Evolutionary conservation across 2,329 filamentous ascomycete genomes (phyloP), one percentile per base, ranked within the genome.

Genomic region (Cladosporium colombiae): DNA sequence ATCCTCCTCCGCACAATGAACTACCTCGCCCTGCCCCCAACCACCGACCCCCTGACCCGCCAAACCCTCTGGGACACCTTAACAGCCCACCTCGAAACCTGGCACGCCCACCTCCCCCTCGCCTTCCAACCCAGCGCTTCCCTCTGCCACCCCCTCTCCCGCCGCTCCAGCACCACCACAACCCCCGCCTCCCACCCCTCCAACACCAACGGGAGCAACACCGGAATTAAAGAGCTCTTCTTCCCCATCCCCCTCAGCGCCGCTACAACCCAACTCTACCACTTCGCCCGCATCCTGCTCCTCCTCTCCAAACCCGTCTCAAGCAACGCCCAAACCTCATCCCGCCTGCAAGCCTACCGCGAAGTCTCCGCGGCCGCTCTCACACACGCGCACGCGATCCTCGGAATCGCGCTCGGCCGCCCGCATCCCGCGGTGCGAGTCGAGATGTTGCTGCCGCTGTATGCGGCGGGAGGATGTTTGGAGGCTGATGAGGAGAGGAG

Each of bases 1-100:
- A 82, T 90, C 16, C 81, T 88, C 63, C 84, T 87, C 0, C 88
- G 88, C 68, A 83, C 89, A 2, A 84, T 88, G 65, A 90, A 90
- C 73, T 88, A 85, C 70, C 82, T 88, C 64, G 86, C 83, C 79
- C 80, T 5, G 83, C 83, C 2, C 84, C 86, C 63, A 80, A 82
- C 49, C 25, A 44, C 40, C 68, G 68, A 1, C 11, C 75, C 84
- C 1, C 78, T 73, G 2, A 65, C 70, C 18, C 74, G 75, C 75
- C 66, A 76, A 75, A 64, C 70, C 73, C 66, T 78, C 69, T 88
- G 86, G 86, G 76, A 82, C 31, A 78, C 81, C 60, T 76, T 89
- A 4, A 81, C 82, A 66, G 79, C 81, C n/a, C 85, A 88, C 68
- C 82, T 89, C 58, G 83, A 88, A 67, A 77, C 81, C 31, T 89